Evolutionary conservation across 192 early-diverging fungal species (phyloP), one percentile per base, ranked within the genome.

Genomic region (Allomyces arbusculus): DNA sequence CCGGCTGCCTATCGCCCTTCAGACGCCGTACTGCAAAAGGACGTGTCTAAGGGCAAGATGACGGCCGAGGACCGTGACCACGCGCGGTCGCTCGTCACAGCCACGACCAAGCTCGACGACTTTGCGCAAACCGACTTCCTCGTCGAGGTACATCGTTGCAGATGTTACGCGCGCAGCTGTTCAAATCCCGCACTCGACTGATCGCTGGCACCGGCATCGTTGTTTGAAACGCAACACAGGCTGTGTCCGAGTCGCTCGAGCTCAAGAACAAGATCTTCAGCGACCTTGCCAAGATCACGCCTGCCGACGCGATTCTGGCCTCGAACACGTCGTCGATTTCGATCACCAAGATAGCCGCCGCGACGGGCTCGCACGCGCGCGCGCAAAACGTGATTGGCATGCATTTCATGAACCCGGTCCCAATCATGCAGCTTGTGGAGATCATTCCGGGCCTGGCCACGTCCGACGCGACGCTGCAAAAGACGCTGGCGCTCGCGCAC

Each of bases 391-490:
- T 95, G 50, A 90, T 98, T 75, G 95, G 95, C 26, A 98, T 98
- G 95, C 95, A 98, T 69, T 98, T 98, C 75, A 98, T 98, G 95
- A 98, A 98, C 77, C 85, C 88, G 5, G 92, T 95, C 10, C 91
- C 91, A 7, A 89, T 97, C 58, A 97, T 97, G 94, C 89, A 90
- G 76, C 78, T 95, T 23, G 91, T 95, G 3, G 92, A 98, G 73
- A 86, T 98, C 65, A 98, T 98, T 73, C 91, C 95, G 3, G 95
- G 95, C 11, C 67, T 96, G 62, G 88, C 87, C 25, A 95, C 95
- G 11, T 81, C 82, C 19, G 55, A 73, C 43, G 77, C 77, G 23
- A 91, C 92, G 22, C 74, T 92, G 61, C 72, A 75, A 12, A 73
- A 76, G 9, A 98, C 95, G 24, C 74, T 85, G 71, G 80, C 76